These are phyloP conservation scores for Lasiosphaeris hirsuta DNA, from an alignment of 495 filamentous ascomycete genomes.

Conservation along the genomic window DNA sequence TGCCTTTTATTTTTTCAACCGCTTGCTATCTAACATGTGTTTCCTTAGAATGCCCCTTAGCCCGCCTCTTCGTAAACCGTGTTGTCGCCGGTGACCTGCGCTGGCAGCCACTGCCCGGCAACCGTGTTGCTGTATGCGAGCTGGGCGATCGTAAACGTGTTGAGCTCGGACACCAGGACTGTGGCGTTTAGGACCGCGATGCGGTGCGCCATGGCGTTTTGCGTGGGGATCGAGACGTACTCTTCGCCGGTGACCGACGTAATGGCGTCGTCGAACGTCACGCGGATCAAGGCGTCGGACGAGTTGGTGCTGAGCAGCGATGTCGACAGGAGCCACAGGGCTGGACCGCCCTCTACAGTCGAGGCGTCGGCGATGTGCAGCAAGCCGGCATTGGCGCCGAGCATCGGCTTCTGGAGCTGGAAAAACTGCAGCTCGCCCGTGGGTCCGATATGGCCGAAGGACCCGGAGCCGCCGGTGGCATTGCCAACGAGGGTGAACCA, in stretches of 20 bases:
- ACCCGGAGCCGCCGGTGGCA: constrained; percentile 1
- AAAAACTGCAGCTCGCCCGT: neutral
- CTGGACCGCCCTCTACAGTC: neutral
- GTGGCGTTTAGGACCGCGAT: neutral
- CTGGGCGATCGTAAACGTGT: constrained; percentile 6
- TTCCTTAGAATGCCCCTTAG: neutral
- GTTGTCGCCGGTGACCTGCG: neutral
- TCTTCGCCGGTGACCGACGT: neutral
- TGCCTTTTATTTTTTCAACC: too few species aligned
- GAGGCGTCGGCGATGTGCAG: constrained; percentile 6
- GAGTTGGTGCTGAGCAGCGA: neutral
- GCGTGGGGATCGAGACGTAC: neutral
- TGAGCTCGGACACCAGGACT: constrained; percentile 6
- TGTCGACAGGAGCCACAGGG: constrained; percentile 5
- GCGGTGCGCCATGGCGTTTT: constrained; percentile 4
- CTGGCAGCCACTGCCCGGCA: constrained; percentile 2
- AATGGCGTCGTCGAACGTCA: constrained; percentile 2
- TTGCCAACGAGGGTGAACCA: constrained; percentile 9
- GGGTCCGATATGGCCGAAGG: constrained; percentile 1
- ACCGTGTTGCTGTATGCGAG: neutral
- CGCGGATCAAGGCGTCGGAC: constrained; percentile 1
- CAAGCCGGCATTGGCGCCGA: neutral
- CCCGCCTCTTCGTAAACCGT: constrained; percentile 2
- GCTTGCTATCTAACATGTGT: neutral
- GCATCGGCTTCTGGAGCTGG: neutral